Percentiles rank a stretch among this genome's conserved stretches.
These are phyloP conservation scores for Oxytropis ochrocephala DNA, from an alignment of 306 rosid species.

Conservation along the genomic window DNA sequence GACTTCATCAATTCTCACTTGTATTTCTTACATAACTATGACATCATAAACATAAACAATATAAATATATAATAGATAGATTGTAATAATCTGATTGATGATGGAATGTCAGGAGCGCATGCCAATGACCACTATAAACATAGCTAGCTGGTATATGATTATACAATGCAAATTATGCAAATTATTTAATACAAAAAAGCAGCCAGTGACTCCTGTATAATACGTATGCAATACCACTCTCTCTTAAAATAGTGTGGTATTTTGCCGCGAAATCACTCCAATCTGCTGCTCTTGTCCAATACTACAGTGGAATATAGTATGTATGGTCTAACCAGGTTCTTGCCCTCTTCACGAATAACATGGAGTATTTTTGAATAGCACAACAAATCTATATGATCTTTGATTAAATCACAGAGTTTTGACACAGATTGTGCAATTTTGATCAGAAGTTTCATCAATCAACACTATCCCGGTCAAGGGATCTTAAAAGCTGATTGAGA, in stretches of 20 bases:
- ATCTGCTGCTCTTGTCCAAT: neutral
- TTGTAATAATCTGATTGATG: neutral
- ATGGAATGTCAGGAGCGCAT: neutral
- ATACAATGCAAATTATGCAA: neutral
- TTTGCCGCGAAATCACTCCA: slow-evolving; percentile 13
- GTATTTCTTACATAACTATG: neutral
- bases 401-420: neutral
- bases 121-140: neutral
- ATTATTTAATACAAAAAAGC: neutral
- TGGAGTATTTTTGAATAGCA: neutral
- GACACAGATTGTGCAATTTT: neutral
- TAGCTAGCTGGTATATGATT: slow-evolving; percentile 10
- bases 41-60: neutral
- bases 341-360: slow-evolving; percentile 4
- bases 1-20: neutral
- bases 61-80: neutral
- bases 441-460: neutral
- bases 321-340: neutral
- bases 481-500: slow-evolving; percentile 15
- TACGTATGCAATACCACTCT: slow-evolving; percentile 45
- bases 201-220: slow-evolving; percentile 24
- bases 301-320: slow-evolving; percentile 11
- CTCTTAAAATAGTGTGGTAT: slow-evolving; percentile 23
- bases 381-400: slow-evolving; percentile 10
- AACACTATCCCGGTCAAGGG: neutral